Conservation (phyloP, 768 basidiomycete genomes). For the Filobasidium floriforme region DNA sequence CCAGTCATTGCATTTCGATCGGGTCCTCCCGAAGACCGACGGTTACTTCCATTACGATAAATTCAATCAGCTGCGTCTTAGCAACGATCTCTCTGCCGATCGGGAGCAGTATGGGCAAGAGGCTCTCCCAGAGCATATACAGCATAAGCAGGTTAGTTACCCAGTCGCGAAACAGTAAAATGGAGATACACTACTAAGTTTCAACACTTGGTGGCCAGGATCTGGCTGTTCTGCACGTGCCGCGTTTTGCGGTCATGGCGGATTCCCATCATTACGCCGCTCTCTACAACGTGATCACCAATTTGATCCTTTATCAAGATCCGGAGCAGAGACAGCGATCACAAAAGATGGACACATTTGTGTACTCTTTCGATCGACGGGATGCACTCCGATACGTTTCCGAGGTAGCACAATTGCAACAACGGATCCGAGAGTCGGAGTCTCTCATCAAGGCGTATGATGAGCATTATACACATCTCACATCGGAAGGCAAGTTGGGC, state of each 20-base stretch:
- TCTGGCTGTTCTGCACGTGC: slow-evolving; percentile 69
- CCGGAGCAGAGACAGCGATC: slow-evolving; percentile 69
- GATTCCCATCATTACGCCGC: slow-evolving; percentile 72
- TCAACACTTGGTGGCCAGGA: slow-evolving; percentile 52
- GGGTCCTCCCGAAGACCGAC: slow-evolving; percentile 80
- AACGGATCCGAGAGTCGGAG: slow-evolving; percentile 57
- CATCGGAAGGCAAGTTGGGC: slow-evolving; percentile 50
- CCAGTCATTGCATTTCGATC: slow-evolving; percentile 74
- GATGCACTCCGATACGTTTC: slow-evolving; percentile 35
- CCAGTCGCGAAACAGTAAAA: slow-evolving; percentile 8
- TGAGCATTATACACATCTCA: slow-evolving; percentile 42
- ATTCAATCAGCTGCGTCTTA: slow-evolving; percentile 81
- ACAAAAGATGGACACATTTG: slow-evolving; percentile 69
- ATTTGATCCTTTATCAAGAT: slow-evolving; percentile 83
- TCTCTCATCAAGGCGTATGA: slow-evolving; percentile 44
- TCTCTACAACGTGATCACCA: slow-evolving; percentile 76
- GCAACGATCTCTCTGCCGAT: slow-evolving; percentile 55
- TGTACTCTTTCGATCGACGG: slow-evolving; percentile 67
- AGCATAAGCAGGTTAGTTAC: slow-evolving; percentile 56
- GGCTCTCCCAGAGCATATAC: slow-evolving; percentile 51
- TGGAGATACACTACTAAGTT: not conserved
- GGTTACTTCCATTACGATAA: slow-evolving; percentile 83
- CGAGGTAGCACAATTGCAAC: slow-evolving; percentile 53
- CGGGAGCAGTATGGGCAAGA: slow-evolving; percentile 27
- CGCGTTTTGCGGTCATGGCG: slow-evolving; percentile 78